phyloP scores from a whole-genome alignment of 306 rosid species.

The Clitoria ternatea region DNA sequence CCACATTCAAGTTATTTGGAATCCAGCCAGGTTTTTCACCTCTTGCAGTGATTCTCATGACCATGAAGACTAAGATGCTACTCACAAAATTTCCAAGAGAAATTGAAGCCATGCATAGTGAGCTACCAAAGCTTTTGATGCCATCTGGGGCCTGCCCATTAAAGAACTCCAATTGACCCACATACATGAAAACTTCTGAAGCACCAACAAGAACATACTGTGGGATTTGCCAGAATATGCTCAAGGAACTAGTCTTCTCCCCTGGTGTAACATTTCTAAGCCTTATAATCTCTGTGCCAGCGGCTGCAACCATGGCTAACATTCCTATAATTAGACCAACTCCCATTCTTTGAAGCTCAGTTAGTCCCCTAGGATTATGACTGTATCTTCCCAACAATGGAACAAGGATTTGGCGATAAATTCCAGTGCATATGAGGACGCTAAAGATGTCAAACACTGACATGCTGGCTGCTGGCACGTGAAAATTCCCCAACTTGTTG shows the following conservation, averaged over 20 bases:
- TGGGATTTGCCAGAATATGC: constrained; percentile 46
- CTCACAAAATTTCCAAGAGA: constrained; percentile 59
- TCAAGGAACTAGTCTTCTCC: constrained; percentile 35
- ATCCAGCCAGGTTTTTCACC: constrained; percentile 46
- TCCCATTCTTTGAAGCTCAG: constrained; percentile 65
- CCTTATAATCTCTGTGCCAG: constrained; percentile 37
- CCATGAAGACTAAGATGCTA: constrained; percentile 39
- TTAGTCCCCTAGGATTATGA: constrained; percentile 41
- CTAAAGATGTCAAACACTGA: constrained; percentile 54
- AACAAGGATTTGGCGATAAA: constrained; percentile 42
- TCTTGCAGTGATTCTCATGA: constrained; percentile 40
- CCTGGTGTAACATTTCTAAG: constrained; percentile 28
- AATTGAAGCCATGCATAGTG: constrained; percentile 66
- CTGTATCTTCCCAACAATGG: constrained; percentile 38
- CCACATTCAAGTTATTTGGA: constrained; percentile 41
- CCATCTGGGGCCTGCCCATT: constrained; percentile 60
- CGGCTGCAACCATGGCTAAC: constrained; percentile 55
- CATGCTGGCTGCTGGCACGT: constrained; percentile 60
- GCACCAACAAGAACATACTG: constrained; percentile 58
- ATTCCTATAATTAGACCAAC: constrained; percentile 49
- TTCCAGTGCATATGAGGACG: constrained; percentile 42
- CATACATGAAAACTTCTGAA: constrained; percentile 61
- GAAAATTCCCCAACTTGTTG: constrained; percentile 29
- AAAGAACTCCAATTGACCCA: constrained; percentile 53
- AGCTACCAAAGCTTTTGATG: constrained; percentile 56